Base-by-base conservation (phyloP, 75 land plant genomes). In the Cupressus sempervirens region DNA sequence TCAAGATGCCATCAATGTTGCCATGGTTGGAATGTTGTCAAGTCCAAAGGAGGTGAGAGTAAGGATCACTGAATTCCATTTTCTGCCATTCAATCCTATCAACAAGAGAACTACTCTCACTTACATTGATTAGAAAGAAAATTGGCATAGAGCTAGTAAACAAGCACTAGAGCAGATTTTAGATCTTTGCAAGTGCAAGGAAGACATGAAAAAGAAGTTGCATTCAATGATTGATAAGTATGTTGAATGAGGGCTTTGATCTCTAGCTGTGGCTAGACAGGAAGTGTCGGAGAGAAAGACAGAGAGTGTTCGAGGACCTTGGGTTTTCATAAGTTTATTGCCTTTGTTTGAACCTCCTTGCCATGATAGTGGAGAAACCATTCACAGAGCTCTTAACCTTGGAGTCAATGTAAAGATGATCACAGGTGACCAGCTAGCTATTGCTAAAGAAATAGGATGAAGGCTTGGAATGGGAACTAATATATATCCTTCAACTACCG, bases 91-190 rank as follows among this genome's bases (percentile, higher is more conserved):
- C 90, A 96, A 96, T 83, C 98, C 98, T 6, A 94, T 92, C 0
- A 96, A 96, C 40, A 96, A 96, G 89, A 90, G 98, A 20, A 96
- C 98, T 18, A 96, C 98, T 4, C 91, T 96, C 30, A 95, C 97
- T 41, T 96, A 94, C 89, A 86, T 90, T 82, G 98, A 94, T 67
- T 36, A 86, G 3, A 41, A 86, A 30, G 97, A 93, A 9, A 87
- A 89, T 26, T 96, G 98, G 98, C 89, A 93, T 77, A 85, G 98
- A 34, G 45, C 85, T n/a, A 96, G 95, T 88, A 96, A 96, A 87
- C 96, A 96, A 83, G 98, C 98, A 40, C 98, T 96, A 12, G 98
- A 96, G 84, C 96, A 95, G 93, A 94, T 95, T 52, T 86, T 95
- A 46, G 92, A 89, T 7, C 94, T 95, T n/a, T 91, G 93, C 77